Evolutionary conservation across 176 grass and related monocot species (phyloP).

Genomic region (Avena insularis): DNA sequence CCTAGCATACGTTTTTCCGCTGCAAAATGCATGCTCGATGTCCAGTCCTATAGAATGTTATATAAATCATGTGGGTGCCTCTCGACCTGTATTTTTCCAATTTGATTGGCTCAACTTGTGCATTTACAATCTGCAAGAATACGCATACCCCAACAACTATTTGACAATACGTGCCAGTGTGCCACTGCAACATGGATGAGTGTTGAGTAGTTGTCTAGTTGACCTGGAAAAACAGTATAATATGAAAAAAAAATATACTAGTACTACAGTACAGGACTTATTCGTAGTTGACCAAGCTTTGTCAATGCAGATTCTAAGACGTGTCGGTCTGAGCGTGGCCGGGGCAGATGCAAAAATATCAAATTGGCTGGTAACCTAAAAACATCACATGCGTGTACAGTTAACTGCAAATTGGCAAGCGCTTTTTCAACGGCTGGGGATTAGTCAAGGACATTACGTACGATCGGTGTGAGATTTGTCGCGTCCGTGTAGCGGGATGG

Average conservation of each 20-base stretch:
- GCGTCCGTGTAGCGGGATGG: too few relatives aligned
- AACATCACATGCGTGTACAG: not conserved
- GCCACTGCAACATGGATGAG: not conserved
- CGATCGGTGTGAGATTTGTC: too few relatives aligned
- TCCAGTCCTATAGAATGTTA: too few relatives aligned
- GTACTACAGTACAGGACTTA: not conserved
- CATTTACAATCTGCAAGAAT: not conserved
- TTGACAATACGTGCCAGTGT: not conserved
- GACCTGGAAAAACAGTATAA: not conserved
- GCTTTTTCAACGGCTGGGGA: too few relatives aligned
- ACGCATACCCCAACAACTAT: not conserved
- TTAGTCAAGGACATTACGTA: too few relatives aligned
- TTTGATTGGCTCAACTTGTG: not conserved
- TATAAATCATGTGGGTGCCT: too few relatives aligned
- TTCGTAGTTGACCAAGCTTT: not conserved
- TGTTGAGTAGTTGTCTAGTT: not conserved
- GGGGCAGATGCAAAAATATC: too few relatives aligned
- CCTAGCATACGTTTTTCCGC: too few relatives aligned
- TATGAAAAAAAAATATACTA: not conserved
- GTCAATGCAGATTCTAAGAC: not conserved
- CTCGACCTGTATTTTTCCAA: not conserved
- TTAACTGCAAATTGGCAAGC: too few relatives aligned
- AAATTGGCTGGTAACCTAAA: not conserved
- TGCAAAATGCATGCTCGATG: too few relatives aligned
- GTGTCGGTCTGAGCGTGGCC: not conserved